These are phyloP conservation scores for Somion occarium DNA, from an alignment of 1,284 basidiomycete genomes.

Conservation along the genomic window DNA sequence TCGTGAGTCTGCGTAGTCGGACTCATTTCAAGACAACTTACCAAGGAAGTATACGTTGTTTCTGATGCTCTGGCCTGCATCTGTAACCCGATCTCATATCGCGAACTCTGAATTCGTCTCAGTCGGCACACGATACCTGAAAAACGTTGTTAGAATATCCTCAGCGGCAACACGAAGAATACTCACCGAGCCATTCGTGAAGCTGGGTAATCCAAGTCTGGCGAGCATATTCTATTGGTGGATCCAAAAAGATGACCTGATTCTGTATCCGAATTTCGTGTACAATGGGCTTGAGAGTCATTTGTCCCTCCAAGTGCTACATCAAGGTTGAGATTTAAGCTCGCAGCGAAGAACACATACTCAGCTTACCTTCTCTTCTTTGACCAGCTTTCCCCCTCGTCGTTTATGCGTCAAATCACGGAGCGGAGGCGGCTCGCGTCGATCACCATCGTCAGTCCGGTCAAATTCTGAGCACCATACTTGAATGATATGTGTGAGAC, in stretches of 20 bases:
- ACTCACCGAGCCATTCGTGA: slow-evolving; percentile 82
- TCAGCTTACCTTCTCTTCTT: slow-evolving; percentile 66
- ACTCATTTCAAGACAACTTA: slow-evolving; percentile 31
- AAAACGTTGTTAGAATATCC: neutral
- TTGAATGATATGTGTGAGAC: slow-evolving; percentile 77
- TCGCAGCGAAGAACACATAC: neutral
- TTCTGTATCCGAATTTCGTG: slow-evolving; percentile 98
- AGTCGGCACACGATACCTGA: slow-evolving; percentile 85
- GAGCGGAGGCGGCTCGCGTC: slow-evolving; percentile 44
- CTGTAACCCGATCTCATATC: slow-evolving; percentile 93
- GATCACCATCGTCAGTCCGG: slow-evolving; percentile 60
- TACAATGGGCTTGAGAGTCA: slow-evolving; percentile 77
- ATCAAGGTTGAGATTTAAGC: slow-evolving; percentile 1
- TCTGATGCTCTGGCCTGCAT: slow-evolving; percentile 69
- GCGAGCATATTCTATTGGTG: slow-evolving; percentile 92
- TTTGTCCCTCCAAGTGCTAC: slow-evolving; percentile 63
- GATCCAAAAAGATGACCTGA: slow-evolving; percentile 97
- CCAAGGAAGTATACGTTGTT: slow-evolving; percentile 79
- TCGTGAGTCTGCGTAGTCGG: slow-evolving; percentile 1
- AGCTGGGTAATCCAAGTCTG: slow-evolving; percentile 89
- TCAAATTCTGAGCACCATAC: slow-evolving; percentile 89
- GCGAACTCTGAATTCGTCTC: slow-evolving; percentile 85
- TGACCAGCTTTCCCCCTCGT: slow-evolving; percentile 56
- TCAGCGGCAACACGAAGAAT: neutral
- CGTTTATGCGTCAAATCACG: slow-evolving; percentile 60